Conservation (phyloP, 495 filamentous ascomycete species). For the Aspergillus saccharolyticus region DNA sequence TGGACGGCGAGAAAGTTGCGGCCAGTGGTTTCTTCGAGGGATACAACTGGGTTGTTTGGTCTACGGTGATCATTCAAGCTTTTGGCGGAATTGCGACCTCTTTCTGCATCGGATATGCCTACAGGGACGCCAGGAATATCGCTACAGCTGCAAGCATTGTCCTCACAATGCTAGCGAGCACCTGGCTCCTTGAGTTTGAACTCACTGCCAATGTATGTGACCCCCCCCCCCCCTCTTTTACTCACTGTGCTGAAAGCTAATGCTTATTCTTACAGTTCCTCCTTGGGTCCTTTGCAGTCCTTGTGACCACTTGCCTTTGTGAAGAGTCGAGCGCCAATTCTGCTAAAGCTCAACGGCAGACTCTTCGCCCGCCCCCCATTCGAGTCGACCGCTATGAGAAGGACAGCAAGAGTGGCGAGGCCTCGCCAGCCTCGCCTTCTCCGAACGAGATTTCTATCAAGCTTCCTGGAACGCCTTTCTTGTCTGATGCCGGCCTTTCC, state of each 20-base stretch:
- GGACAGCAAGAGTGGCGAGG: constrained; percentile 38
- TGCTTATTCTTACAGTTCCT: constrained; percentile 58
- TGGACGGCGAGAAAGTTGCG: constrained; percentile 79
- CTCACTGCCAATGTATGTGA: constrained; percentile 64
- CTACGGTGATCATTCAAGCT: constrained; percentile 75
- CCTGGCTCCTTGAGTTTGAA: constrained; percentile 77
- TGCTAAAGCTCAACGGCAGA: constrained; percentile 42
- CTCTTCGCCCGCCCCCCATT: constrained; percentile 63
- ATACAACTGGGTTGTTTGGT: constrained; percentile 90
- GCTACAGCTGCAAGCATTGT: constrained; percentile 87
- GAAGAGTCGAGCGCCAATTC: constrained; percentile 40
- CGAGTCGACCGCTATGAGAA: constrained; percentile 74
- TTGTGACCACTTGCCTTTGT: constrained; percentile 82
- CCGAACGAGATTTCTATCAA: constrained; percentile 50
- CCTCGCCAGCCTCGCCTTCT: constrained; percentile 38
- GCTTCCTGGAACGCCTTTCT: constrained; percentile 45
- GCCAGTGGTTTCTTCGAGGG: constrained; percentile 86
- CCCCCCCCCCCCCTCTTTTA: constrained; percentile 6
- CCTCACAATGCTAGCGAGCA: constrained; percentile 74
- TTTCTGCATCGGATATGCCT: constrained; percentile 76
- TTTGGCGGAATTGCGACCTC: constrained; percentile 77
- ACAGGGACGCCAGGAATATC: constrained; percentile 70
- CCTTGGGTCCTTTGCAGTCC: constrained; percentile 68
- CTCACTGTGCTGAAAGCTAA: constrained; percentile 15
- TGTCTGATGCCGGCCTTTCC: constrained; percentile 50